Percentiles rank a stretch among this genome's conserved stretches.
Conservation (phyloP, 2,329 filamentous ascomycete genomes). For the Epichloe uncinata region DNA sequence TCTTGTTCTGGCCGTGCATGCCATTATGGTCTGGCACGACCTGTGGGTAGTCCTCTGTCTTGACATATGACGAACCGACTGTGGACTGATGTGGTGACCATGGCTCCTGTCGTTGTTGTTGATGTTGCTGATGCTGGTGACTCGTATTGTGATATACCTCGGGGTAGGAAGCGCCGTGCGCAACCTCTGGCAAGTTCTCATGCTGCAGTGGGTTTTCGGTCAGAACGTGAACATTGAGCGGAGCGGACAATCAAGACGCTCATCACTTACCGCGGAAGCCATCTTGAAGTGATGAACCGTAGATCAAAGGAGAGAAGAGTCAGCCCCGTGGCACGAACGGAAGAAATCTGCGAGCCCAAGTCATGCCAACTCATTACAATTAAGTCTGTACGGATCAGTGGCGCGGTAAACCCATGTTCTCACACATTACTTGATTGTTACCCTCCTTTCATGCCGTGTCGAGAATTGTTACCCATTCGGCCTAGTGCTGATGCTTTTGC, state of each 20-base stretch:
- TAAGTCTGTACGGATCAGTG: background rate
- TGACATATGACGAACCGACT: background rate
- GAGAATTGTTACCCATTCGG: background rate
- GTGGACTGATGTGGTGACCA: background rate
- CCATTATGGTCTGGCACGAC: background rate
- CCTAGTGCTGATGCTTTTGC: background rate
- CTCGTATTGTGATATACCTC: background rate
- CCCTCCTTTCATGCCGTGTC: background rate
- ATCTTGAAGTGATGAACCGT: background rate
- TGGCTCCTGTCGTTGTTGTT: background rate
- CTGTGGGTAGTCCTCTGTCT: background rate
- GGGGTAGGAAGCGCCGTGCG: background rate
- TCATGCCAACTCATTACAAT: background rate
- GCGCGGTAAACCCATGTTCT: background rate
- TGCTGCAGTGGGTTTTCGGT: background rate
- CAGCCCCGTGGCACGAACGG: background rate
- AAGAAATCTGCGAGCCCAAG: background rate
- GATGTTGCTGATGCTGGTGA: background rate
- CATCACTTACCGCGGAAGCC: background rate
- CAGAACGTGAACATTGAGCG: background rate
- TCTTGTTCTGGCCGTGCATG: background rate
- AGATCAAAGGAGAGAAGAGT: background rate
- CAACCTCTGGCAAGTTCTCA: constrained; percentile 1
- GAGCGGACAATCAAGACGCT: background rate
- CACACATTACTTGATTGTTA: background rate